Base-by-base conservation (phyloP, 1,139 yeast species). In the Taphrina betulina region DNA sequence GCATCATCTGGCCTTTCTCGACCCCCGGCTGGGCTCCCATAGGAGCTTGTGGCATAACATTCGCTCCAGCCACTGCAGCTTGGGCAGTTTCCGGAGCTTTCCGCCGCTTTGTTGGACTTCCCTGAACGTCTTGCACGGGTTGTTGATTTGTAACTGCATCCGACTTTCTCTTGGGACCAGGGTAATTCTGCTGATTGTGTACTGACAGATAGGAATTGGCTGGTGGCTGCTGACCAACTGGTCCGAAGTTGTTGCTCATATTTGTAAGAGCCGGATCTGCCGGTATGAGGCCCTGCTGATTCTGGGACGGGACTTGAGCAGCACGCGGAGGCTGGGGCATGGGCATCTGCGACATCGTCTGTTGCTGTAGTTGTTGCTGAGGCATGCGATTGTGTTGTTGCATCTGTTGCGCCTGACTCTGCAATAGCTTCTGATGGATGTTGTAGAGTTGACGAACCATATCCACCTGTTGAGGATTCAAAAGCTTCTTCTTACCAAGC, bases 1-100 rank as follows among this genome's bases (percentile, higher is more conserved):
- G 40, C 54, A 50, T 50, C 41, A 50, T 26, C 26, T 50, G 46
- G 8, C 40, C 34, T 24, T 50, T 50, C 16, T 50, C 46, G 3
- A 28, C 29, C 10, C 40, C 16, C 19, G 41, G 52, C n/a, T n/a
- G n/a, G n/a, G n/a, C n/a, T n/a, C n/a, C 19, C 8, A 20, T 16
- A 14, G 41, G n/a, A 37, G 24, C 22, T 37, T 16, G 24, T 16
- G 41, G 10, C 10, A 8, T n/a, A 17, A 28, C 41, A 12, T n/a
- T 7, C 5, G 16, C 31, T 19, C 3, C 4, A 10, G 24, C 12
- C 16, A 20, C 24, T 7, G 31, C 17, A 10, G 41, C 8, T 24
- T 36, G 41, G 14, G 8, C 12, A 16, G 19, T 19, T 40, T 40
- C 14, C 33, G 24, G 24, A 20, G 44, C 44, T 14, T 42, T 20